Percentiles rank a stretch among this genome's conserved stretches.
Conservation (phyloP, 2,329 filamentous ascomycete species). For the Emergomyces pasteurianus region DNA sequence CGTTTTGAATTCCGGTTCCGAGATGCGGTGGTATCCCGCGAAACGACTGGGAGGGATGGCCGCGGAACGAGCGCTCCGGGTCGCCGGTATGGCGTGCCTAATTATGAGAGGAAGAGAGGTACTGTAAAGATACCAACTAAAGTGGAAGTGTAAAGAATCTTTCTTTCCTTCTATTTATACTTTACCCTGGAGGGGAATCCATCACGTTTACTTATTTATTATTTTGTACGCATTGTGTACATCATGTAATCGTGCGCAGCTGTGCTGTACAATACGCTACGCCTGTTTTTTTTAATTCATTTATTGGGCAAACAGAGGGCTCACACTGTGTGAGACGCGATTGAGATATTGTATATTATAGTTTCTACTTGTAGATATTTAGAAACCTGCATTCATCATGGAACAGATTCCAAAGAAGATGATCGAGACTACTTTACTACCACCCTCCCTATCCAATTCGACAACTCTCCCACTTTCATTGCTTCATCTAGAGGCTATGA, state of each 20-base stretch:
- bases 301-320: background rate
- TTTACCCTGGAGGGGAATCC: background rate
- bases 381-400: background rate
- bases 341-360: background rate
- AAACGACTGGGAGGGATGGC: constrained; percentile 44
- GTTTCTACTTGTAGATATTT: background rate
- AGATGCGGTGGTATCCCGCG: constrained; percentile 41
- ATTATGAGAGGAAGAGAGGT: constrained; percentile 51
- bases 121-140: constrained; percentile 51
- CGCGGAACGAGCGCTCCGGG: constrained; percentile 43
- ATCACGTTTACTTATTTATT: background rate
- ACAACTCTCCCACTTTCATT: background rate
- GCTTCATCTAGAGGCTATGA: background rate
- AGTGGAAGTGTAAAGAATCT: constrained; percentile 36
- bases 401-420: background rate
- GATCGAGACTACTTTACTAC: background rate
- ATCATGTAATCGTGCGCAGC: background rate
- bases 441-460: background rate
- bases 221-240: background rate
- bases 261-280: background rate
- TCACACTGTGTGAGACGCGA: background rate
- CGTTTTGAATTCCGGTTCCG: constrained; percentile 51
- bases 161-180: background rate
- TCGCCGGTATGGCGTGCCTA: constrained; percentile 50
- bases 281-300: background rate